Evolutionary conservation across 2,329 filamentous ascomycete genomes (phyloP), one percentile per base, ranked within the genome.

Genomic region (Calonectria multiphialidica): DNA sequence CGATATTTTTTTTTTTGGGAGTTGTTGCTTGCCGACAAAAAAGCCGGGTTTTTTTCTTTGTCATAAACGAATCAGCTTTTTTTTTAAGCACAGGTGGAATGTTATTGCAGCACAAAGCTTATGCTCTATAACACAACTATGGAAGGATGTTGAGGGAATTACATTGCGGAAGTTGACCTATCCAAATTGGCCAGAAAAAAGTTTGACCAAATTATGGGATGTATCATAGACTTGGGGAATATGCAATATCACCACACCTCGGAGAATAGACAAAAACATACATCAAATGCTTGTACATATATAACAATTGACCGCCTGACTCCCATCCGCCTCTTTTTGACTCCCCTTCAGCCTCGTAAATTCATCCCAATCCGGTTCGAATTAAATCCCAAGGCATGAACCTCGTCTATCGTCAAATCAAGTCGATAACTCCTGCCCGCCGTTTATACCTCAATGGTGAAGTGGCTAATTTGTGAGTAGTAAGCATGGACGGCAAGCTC

Each of bases 381-480:
- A 42, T 63, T 55, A 37, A 66, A 61, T 72, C 70, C 33, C 68
- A 68, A 72, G 53, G 47, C 69, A 67, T 59, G 59, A 57, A 55
- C 15, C 42, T 23, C 55, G 28, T 33, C 53, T 35, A 63, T 53
- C 55, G 45, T 61, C 33, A 66, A 49, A 53, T 50, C 57, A 62
- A 44, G 37, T 49, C 59, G 44, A 65, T 21, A 35, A 72, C 63
- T 15, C 50, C 10, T 21, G 21, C 53, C 63, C 42, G 9, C 42
- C 28, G 35, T 55, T 80, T 72, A 93, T 71, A 93, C 90, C 78
- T 93, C 91, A 77, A 94, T 93, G 45, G 87, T 91, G 76, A 93
- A 94, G 82, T 93, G 91, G 80, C 91, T 93, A 80, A 94, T 94
- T 82, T 94, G 92, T 73, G 91, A 93, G 79, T 93, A 94, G 80